Evolutionary conservation across 2,329 filamentous ascomycete genomes (phyloP), one percentile per base, ranked within the genome.

Genomic region (Diaporthe destruens): DNA sequence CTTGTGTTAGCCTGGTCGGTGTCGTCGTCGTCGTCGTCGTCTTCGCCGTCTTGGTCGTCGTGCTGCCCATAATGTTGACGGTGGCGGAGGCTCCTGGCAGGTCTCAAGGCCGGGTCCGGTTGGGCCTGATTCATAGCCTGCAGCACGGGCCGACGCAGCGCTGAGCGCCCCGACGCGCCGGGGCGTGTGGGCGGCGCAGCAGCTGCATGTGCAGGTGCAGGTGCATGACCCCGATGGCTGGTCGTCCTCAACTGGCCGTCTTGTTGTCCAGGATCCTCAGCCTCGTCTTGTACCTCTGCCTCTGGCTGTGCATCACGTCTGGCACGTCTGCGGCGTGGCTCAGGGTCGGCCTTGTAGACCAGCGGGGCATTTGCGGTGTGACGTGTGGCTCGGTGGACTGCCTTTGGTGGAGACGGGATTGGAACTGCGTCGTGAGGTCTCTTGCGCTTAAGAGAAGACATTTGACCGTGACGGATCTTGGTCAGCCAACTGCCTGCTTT

Each of bases 401-500:
- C 29, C 6, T 51, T 42, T 9, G 57, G 49, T 56, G 66, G 57
- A 23, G 71, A 65, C 59, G 25, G 44, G 6, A 9, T 53, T 39
- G 42, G 72, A 34, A 54, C 73, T 44, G 71, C 74, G 57, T 75
- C 75, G 20, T 76, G 73, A 34, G 73, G 75, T 23, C 77, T 78
- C 74, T 81, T 82, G 55, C 81, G 78, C 71, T 82, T 82, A 44
- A 76, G 69, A n/a, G 77, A 75, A 6, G 77, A 73, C 77, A 81
- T 80, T 18, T 69, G 72, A 42, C 25, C 25, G 39, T 16, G 29
- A 36, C 29, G 18, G 29, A 18, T 23, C 59, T 44, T 51, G 20
- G 29, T 42, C 44, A 25, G 44, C 12, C 44, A 51, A 36, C 34
- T 23, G 57, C 25, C 34, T 59, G 47, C 18, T n/a, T 53, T n/a